Conservation (phyloP, 208 protist species). For the Crithidia thermophila region DNA sequence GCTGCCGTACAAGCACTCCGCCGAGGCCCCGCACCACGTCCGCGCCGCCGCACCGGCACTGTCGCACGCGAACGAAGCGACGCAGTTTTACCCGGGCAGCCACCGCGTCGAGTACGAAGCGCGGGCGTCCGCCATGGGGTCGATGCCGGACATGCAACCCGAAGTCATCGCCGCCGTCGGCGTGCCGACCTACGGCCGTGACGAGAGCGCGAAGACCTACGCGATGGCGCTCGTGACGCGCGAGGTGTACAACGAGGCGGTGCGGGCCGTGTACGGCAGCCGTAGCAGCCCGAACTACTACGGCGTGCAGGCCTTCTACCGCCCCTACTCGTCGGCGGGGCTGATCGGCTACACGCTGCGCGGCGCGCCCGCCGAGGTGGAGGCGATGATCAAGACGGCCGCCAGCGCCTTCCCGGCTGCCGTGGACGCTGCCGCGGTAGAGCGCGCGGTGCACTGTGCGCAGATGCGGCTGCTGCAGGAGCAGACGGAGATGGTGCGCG, state of each 20-base stretch:
- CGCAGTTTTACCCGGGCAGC: slow-evolving; percentile 77
- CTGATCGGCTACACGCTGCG: slow-evolving; percentile 81
- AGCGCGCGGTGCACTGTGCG: slow-evolving; percentile 46
- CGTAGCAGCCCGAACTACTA: slow-evolving; percentile 33
- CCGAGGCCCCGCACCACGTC: slow-evolving; percentile 72
- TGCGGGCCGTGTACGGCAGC: slow-evolving; percentile 31
- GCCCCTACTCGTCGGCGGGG: slow-evolving; percentile 74
- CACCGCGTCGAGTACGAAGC: slow-evolving; percentile 67
- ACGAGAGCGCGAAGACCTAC: slow-evolving; percentile 56
- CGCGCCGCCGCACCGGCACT: slow-evolving; percentile 33
- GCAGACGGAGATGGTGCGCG: slow-evolving; percentile 61
- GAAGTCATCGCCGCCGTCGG: slow-evolving; percentile 82
- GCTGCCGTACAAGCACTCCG: slow-evolving; percentile 77
- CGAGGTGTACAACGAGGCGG: slow-evolving; percentile 62
- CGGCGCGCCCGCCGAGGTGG: slow-evolving; percentile 48
- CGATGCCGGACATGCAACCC: slow-evolving; percentile 81
- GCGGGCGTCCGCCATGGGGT: slow-evolving; percentile 74
- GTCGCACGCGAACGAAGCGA: slow-evolving; percentile 57
- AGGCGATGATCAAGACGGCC: slow-evolving; percentile 38
- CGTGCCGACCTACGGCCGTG: slow-evolving; percentile 58
- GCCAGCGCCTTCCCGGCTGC: slow-evolving; percentile 41
- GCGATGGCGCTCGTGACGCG: slow-evolving; percentile 61
- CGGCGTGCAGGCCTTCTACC: slow-evolving; percentile 75
- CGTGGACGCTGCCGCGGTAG: slow-evolving; percentile 38
- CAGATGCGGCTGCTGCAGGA: slow-evolving; percentile 46